Evolutionary conservation across 768 basidiomycete species (phyloP).

Genomic region (Tephrocybe sp.): DNA sequence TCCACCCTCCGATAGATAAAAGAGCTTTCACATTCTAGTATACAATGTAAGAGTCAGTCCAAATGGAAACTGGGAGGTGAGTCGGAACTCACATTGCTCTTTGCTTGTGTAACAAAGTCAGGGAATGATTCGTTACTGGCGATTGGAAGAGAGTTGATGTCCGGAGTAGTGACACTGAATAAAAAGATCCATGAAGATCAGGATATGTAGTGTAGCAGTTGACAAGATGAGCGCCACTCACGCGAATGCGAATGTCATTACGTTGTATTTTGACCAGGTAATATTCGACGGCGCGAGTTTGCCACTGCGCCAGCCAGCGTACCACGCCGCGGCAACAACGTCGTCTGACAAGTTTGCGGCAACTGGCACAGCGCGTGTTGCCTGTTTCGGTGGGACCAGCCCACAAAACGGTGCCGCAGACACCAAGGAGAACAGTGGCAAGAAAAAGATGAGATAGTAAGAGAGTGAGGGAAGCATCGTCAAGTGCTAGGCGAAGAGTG

Average conservation of each 20-base stretch:
- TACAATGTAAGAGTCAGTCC: no score
- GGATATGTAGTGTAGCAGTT: neutral
- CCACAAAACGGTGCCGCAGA: conserved; percentile 32
- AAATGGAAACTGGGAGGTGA: no score
- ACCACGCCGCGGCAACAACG: conserved; percentile 55
- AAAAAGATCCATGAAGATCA: conserved; percentile 1
- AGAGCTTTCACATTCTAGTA: conserved; percentile 53
- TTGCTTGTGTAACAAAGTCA: conserved; percentile 51
- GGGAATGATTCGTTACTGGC: conserved; percentile 39
- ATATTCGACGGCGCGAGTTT: conserved; percentile 42
- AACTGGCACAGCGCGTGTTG: neutral
- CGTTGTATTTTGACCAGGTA: conserved; percentile 56
- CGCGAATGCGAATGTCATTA: conserved; percentile 51
- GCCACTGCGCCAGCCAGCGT: conserved; percentile 48
- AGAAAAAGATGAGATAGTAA: conserved; percentile 9
- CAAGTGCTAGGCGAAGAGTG: conserved; percentile 1
- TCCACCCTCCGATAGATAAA: conserved; percentile 72
- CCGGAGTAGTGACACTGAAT: conserved; percentile 33
- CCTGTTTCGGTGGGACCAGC: conserved; percentile 28
- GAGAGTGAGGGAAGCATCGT: conserved; percentile 3
- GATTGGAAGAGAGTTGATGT: neutral
- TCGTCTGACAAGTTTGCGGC: conserved; percentile 19
- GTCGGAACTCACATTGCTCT: conserved; percentile 39
- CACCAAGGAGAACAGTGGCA: conserved; percentile 27
- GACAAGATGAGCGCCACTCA: conserved; percentile 19